These are phyloP conservation scores for Aspergillus udagawae DNA, from an alignment of 2,329 filamentous ascomycete genomes.

Conservation along the genomic window DNA sequence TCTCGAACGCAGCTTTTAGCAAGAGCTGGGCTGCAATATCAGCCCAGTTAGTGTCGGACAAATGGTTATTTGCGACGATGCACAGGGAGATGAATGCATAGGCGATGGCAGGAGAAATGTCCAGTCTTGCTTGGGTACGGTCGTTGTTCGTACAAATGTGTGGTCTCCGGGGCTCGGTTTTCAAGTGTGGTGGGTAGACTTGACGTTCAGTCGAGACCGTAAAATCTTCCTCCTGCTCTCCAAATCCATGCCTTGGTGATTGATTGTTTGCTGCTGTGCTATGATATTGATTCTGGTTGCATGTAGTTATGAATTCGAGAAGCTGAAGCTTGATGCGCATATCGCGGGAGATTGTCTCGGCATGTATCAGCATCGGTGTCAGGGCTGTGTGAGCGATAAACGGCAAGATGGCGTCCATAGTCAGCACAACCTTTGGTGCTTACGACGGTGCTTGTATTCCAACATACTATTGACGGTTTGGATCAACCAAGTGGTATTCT, in stretches of 20 bases:
- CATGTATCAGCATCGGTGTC: conserved; percentile 39
- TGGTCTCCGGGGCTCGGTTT: not conserved
- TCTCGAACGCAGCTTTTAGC: conserved; percentile 49
- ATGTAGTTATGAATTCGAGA: conserved; percentile 45
- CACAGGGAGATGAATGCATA: conserved; percentile 49
- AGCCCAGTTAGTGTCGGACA: conserved; percentile 40
- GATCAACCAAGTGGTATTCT: conserved; percentile 20
- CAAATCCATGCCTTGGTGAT: not conserved
- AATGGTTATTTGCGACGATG: conserved; percentile 27
- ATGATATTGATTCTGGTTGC: conserved; percentile 37
- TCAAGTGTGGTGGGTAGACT: not conserved
- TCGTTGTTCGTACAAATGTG: not conserved
- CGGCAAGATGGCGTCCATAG: not conserved
- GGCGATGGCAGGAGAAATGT: conserved; percentile 38
- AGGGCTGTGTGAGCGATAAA: conserved; percentile 32
- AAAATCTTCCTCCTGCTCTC: not conserved
- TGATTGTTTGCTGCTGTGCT: too few relatives aligned
- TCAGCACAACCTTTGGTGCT: not conserved
- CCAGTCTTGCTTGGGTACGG: not conserved
- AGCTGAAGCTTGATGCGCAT: conserved; percentile 48
- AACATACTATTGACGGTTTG: conserved; percentile 27
- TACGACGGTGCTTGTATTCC: not conserved
- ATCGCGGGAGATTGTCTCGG: conserved; percentile 35
- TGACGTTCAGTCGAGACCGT: not conserved
- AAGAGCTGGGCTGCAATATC: conserved; percentile 47